Base-by-base conservation (phyloP, 192 early-diverging fungal species). In the Chytriomyces confervae region DNA sequence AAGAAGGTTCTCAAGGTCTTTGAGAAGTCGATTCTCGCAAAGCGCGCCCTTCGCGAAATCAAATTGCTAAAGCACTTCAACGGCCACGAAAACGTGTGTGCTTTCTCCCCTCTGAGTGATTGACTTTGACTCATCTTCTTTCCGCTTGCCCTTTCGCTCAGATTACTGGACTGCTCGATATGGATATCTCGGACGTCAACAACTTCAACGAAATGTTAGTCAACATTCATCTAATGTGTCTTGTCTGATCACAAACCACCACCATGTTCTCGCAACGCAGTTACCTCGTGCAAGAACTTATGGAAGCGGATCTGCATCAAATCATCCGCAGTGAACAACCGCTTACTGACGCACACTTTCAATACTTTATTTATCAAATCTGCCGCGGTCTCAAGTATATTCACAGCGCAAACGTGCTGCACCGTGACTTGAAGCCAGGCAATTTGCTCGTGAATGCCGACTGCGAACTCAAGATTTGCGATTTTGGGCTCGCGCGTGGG, bases 311-410 rank as follows among this genome's bases (percentile, higher is more conserved):
- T 81, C 90, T 99, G 81, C 94, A 97, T 83, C 92, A 96, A 70
- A 96, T 99, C 64, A 97, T 99, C 85, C 93, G 93, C 65, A 94
- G 94, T 5, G 90, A 86, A 47, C 98, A 99, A 87, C 91, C 92
- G 65, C 87, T 99, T 61, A 94, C 95, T 27, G 95, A 98, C 81
- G 93, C 95, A 69, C 98, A 99, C 84, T 97, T 91, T 80, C 98
- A 99, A 82, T 99, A 99, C 86, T 99, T 99, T 84, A 90, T 98
- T 73, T 99, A 96, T 85, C 98, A 99, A 82, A 94, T 97, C 29
- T 84, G 95, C 69, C 92, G 97, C 69, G 98, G 96, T 7, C 90
- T 99, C 68, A 99, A 99, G 82, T 97, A 95, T 80, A 96, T 99
- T 87, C 98, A 99, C 81, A 97, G 96, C 20, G 98, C 97, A 46